Conservation (phyloP, 2,329 filamentous ascomycete genomes). For the Chaetomium globosum region DNA sequence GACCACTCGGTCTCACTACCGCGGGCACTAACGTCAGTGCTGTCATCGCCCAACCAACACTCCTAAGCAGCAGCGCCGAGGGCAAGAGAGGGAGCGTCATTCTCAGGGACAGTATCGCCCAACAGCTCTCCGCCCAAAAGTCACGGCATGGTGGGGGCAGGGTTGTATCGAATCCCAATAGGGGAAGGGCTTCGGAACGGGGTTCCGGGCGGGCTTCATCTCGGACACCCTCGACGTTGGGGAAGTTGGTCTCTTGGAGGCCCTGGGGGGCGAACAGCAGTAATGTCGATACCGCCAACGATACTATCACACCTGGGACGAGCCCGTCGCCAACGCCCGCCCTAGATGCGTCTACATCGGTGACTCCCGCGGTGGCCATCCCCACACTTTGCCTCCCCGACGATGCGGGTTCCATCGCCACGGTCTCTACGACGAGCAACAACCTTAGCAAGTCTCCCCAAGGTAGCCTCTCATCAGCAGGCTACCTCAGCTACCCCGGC, state of each 20-base stretch:
- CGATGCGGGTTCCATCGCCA: background rate
- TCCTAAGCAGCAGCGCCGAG: conserved; percentile 47
- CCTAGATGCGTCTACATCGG: background rate
- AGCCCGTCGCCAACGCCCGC: conserved; percentile 28
- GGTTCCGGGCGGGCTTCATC: conserved; percentile 3
- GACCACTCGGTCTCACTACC: conserved; percentile 55
- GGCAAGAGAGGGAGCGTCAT: conserved; percentile 57
- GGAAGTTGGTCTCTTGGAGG: conserved; percentile 43
- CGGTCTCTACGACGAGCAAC: background rate
- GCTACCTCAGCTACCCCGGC: background rate
- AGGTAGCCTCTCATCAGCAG: conserved; percentile 37
- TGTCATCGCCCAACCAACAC: conserved; percentile 62
- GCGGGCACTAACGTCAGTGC: conserved; percentile 61
- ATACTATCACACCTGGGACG: conserved; percentile 22
- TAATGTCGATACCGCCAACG: conserved; percentile 28
- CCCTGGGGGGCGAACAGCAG: conserved; percentile 45
- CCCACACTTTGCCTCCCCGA: conserved; percentile 23
- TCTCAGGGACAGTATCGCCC: conserved; percentile 58
- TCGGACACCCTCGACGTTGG: conserved; percentile 34
- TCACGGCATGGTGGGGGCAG: conserved; percentile 8
- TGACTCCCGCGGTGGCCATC: conserved; percentile 12
- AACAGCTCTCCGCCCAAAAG: conserved; percentile 30
- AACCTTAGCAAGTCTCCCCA: conserved; percentile 27
- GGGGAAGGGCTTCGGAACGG: background rate
- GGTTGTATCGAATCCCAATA: conserved; percentile 32